Conservation (phyloP, 371 early-diverging fungal species). For the Entomophthora muscae region DNA sequence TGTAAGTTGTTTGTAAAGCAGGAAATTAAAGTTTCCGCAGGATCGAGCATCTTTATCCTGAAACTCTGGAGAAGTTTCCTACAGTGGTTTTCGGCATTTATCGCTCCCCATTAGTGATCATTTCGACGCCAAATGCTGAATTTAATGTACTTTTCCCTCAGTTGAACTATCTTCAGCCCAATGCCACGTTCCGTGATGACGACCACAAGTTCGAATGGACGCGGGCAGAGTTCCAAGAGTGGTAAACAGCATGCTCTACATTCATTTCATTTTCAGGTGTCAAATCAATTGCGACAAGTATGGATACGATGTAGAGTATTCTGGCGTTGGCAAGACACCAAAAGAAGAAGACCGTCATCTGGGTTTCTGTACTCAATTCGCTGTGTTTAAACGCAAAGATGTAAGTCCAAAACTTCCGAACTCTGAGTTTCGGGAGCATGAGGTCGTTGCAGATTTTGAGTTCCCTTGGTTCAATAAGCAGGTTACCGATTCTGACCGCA, state of each 20-base stretch:
- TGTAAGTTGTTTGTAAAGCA: slow-evolving; percentile 13
- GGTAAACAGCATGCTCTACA: slow-evolving; percentile 24
- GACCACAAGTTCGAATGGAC: slow-evolving; percentile 95
- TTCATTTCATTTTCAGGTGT: slow-evolving; percentile 24
- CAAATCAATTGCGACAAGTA: slow-evolving; percentile 27
- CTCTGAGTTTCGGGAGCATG: not conserved
- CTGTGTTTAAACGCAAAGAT: slow-evolving; percentile 25
- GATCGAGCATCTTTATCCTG: slow-evolving; percentile 37
- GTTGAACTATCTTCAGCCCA: slow-evolving; percentile 49
- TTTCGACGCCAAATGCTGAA: slow-evolving; percentile 73
- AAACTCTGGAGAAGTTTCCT: slow-evolving; percentile 31
- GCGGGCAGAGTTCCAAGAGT: slow-evolving; percentile 51
- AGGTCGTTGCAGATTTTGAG: not conserved
- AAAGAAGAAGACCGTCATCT: slow-evolving; percentile 18
- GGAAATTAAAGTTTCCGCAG: slow-evolving; percentile 7
- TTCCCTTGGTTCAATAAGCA: not conserved
- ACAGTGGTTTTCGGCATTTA: slow-evolving; percentile 39
- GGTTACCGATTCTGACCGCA: not conserved
- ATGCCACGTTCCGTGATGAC: slow-evolving; percentile 44
- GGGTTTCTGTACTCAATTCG: slow-evolving; percentile 69
- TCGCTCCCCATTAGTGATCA: slow-evolving; percentile 37
- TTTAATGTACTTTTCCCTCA: slow-evolving; percentile 70
- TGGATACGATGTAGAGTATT: slow-evolving; percentile 38
- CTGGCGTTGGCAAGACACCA: slow-evolving; percentile 44
- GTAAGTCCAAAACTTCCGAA: not conserved